Evolutionary conservation across 75 land plant genomes (phyloP), one percentile per base, ranked within the genome.

Genomic region (Isoetes taiwanensis): DNA sequence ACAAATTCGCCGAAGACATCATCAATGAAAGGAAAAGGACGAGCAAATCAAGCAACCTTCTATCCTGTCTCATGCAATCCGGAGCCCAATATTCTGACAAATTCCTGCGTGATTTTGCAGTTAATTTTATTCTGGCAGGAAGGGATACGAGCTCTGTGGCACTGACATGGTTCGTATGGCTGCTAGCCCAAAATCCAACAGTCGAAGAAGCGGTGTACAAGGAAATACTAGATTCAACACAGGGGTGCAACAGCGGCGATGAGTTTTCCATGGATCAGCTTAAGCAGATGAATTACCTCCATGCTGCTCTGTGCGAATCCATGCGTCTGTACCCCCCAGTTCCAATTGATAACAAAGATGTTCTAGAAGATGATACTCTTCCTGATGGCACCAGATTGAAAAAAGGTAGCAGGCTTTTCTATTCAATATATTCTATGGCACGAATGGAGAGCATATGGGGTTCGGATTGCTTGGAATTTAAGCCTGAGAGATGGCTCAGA

Each of bases 321-420:
- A n/a, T n/a, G n/a, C n/a, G n/a, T n/a, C n/a, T n/a, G n/a, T n/a
- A n/a, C n/a, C n/a, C n/a, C n/a, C n/a, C n/a, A n/a, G n/a, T n/a
- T n/a, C n/a, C n/a, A n/a, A n/a, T n/a, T n/a, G 87, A 83, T 54
- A 73, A 76, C 6, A 80, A 80, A 68, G 76, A 72, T 32, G 84
- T 74, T 5, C 54, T 74, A 0, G 55, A 57, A 12, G 76, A 80
- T 29, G 87, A 83, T 59, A 52, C 64, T 0, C 43, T 80, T 0
- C 87, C 87, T 2, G 84, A 83, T 62, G 87, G 87, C 1, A 83
- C 84, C 11, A 62, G 59, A 32, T 65, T 83, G 1, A 76, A 76
- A 24, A 74, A 74, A 14, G 87, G 84, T 0, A 73, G 76, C 5
- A 32, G 74, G 37, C 34, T 83, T 3, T 62, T 79, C n/a, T 77